Percentiles rank a stretch among this genome's conserved stretches.
phyloP scores from a whole-genome alignment of 2,329 filamentous ascomycete genomes.

The Elsinoe fawcettii region DNA sequence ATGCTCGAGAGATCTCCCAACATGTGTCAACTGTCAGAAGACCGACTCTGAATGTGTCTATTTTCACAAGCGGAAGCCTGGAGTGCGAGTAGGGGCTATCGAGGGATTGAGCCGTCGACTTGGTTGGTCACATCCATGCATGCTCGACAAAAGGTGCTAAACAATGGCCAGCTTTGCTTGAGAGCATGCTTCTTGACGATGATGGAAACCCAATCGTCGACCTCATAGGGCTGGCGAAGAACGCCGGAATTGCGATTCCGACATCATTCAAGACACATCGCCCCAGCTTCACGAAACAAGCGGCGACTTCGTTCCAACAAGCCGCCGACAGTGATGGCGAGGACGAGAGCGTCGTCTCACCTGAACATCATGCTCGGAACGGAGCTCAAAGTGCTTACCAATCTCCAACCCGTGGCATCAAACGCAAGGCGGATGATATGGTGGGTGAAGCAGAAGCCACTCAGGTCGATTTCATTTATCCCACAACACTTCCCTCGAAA shows the following conservation, averaged over 20 bases:
- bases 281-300: neutral
- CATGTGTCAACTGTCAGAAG: conserved; percentile 6
- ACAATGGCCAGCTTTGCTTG: neutral
- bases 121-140: neutral
- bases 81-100: conserved; percentile 8
- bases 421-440: neutral
- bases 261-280: neutral
- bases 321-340: neutral
- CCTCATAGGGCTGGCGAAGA: neutral
- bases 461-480: neutral
- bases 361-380: neutral
- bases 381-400: neutral
- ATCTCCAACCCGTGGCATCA: neutral
- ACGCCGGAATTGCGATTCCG: neutral
- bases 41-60: conserved; percentile 12
- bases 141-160: neutral
- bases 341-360: neutral
- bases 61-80: conserved; percentile 12
- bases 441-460: neutral
- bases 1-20: conserved; percentile 1
- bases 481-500: neutral
- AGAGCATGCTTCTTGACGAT: neutral
- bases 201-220: neutral
- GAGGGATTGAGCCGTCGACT: conserved; percentile 11
- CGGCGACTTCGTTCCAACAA: neutral